These are phyloP conservation scores for Yamadazyma atmosphaerica DNA, from an alignment of 1,139 yeast genomes.

Conservation along the genomic window DNA sequence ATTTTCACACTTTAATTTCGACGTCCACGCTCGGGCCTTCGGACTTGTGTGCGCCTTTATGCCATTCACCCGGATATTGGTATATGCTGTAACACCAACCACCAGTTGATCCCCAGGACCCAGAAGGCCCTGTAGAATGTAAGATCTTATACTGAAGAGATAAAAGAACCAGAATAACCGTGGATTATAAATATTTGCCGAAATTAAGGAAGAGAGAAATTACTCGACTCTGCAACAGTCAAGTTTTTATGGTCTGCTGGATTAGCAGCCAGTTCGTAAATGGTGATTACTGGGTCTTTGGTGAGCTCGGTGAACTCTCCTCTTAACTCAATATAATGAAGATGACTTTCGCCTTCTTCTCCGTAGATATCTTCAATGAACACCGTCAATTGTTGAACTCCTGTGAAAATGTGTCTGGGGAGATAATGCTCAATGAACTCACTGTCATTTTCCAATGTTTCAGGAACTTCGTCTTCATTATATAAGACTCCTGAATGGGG, in stretches of 20 bases:
- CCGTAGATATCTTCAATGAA: constrained; percentile 66
- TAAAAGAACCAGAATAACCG: too few species aligned
- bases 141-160: too few species aligned
- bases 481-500: constrained; percentile 57
- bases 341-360: constrained; percentile 52
- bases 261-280: constrained; percentile 90
- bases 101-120: too few species aligned
- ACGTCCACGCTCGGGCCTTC: constrained; percentile 21
- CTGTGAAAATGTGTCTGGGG: constrained; percentile 74
- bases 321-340: constrained; percentile 75
- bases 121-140: too few species aligned
- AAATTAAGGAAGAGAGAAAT: background rate
- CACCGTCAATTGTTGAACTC: constrained; percentile 65
- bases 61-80: too few species aligned
- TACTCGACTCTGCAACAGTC: constrained; percentile 1
- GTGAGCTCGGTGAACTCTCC: constrained; percentile 71
- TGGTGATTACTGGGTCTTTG: constrained; percentile 68
- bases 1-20: constrained; percentile 10
- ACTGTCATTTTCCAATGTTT: constrained; percentile 29
- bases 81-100: too few species aligned
- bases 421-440: constrained; percentile 82
- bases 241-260: constrained; percentile 76
- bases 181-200: too few species aligned
- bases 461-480: constrained; percentile 37
- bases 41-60: constrained; percentile 25